Evolutionary conservation across 768 basidiomycete genomes (phyloP).

Genomic region (Mycena amicta): DNA sequence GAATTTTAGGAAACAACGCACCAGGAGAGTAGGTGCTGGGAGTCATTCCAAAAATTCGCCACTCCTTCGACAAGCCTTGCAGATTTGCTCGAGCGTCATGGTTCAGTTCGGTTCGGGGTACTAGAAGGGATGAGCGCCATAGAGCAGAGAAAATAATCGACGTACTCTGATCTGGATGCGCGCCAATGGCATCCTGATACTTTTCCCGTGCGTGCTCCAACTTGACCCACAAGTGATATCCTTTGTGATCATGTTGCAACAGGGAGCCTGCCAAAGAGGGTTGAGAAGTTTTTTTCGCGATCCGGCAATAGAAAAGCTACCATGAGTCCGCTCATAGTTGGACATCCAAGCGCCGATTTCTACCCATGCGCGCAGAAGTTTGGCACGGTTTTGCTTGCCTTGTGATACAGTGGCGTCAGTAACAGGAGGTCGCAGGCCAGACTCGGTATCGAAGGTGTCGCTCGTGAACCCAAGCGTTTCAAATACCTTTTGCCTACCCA

Average conservation of each 20-base stretch:
- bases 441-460: slow-evolving; percentile 41
- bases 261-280: slow-evolving; percentile 42
- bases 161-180: slow-evolving; percentile 78
- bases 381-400: slow-evolving; percentile 57
- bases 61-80: slow-evolving; percentile 40
- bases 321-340: slow-evolving; percentile 53
- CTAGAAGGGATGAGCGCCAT: slow-evolving; percentile 30
- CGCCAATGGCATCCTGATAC: slow-evolving; percentile 73
- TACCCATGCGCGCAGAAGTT: slow-evolving; percentile 79
- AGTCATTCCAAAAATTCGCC: slow-evolving; percentile 65
- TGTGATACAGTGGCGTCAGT: slow-evolving; percentile 48
- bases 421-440: slow-evolving; percentile 54
- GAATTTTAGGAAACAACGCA: slow-evolving; percentile 31
- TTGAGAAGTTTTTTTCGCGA: too few relatives aligned
- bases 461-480: slow-evolving; percentile 46
- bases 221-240: slow-evolving; percentile 49
- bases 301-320: slow-evolving; percentile 34
- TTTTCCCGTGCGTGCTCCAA: slow-evolving; percentile 65
- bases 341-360: slow-evolving; percentile 70
- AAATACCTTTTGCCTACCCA: slow-evolving; percentile 46
- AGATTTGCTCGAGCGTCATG: slow-evolving; percentile 40
- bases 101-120: slow-evolving; percentile 55
- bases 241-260: slow-evolving; percentile 45
- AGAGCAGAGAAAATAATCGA: neutral
- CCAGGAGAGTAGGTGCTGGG: slow-evolving; percentile 66